Evolutionary conservation across 768 basidiomycete species (phyloP).

Genomic region (Lentinula raphanica): DNA sequence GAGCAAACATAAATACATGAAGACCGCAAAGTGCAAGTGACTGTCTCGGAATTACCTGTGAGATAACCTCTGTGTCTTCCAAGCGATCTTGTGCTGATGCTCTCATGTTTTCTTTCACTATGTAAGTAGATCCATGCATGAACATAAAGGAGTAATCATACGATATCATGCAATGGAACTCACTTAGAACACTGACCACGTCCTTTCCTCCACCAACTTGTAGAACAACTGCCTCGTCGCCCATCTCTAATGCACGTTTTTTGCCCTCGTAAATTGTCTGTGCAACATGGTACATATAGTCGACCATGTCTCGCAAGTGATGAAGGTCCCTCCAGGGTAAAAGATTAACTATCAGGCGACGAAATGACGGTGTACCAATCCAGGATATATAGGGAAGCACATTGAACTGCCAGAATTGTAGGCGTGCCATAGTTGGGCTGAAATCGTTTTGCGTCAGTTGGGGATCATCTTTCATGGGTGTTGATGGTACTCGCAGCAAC

Average conservation of each 20-base stretch:
- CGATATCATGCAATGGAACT: neutral
- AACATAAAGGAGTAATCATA: too few relatives aligned
- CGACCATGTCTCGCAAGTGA: constrained; percentile 21
- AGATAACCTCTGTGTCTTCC: constrained; percentile 29
- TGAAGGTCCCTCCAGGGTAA: constrained; percentile 19
- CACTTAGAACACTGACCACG: constrained; percentile 31
- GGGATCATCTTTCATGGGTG: too few relatives aligned
- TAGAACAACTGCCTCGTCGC: constrained; percentile 19
- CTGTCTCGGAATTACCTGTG: constrained; percentile 20
- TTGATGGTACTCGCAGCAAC: neutral
- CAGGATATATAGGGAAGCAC: constrained; percentile 17
- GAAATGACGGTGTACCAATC: constrained; percentile 21
- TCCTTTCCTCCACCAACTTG: constrained; percentile 29
- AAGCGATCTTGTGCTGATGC: constrained; percentile 24
- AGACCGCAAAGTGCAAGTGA: neutral
- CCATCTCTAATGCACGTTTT: constrained; percentile 19
- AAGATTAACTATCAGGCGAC: constrained; percentile 16
- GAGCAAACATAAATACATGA: neutral
- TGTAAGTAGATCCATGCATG: too few relatives aligned
- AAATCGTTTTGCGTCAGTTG: neutral
- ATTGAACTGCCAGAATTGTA: constrained; percentile 4
- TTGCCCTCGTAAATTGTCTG: constrained; percentile 22
- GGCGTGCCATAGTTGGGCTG: neutral
- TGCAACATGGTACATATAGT: constrained; percentile 23
- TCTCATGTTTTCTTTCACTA: constrained; percentile 33